Percentiles rank a stretch among this genome's conserved stretches.
These are phyloP conservation scores for Colletotrichum cuscutae DNA, from an alignment of 2,329 filamentous ascomycete species.

Conservation along the genomic window DNA sequence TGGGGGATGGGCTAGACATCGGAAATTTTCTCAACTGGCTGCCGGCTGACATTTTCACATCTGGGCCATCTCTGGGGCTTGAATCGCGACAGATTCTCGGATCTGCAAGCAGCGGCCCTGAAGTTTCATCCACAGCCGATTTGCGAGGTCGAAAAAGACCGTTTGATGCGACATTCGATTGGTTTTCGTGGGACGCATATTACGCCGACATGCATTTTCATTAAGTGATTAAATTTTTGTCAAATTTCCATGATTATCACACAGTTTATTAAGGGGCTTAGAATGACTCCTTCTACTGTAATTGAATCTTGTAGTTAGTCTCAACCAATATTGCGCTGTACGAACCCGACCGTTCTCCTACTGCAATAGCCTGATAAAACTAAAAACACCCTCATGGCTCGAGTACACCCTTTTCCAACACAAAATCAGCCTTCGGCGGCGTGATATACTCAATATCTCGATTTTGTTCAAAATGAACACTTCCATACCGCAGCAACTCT, in stretches of 20 bases:
- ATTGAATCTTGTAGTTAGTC: too few relatives aligned
- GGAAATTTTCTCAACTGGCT: conserved; percentile 9
- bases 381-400: neutral
- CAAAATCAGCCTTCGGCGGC: neutral
- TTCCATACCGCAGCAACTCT: conserved; percentile 11
- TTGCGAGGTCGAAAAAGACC: neutral
- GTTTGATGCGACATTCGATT: conserved; percentile 16
- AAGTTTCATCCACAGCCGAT: neutral
- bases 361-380: too few relatives aligned
- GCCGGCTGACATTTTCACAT: neutral
- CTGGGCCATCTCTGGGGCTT: neutral
- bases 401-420: neutral
- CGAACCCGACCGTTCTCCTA: too few relatives aligned
- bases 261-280: too few relatives aligned
- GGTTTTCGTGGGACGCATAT: conserved; percentile 23
- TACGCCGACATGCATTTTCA: neutral
- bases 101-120: too few relatives aligned
- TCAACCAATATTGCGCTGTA: neutral
- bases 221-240: too few relatives aligned
- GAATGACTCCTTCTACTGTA: too few relatives aligned
- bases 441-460: neutral
- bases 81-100: neutral
- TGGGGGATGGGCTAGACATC: neutral
- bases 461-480: conserved; percentile 11
- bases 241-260: too few relatives aligned